These are phyloP conservation scores for Diospyros kaki DNA, from an alignment of 148 eudicot genomes.

Conservation along the genomic window DNA sequence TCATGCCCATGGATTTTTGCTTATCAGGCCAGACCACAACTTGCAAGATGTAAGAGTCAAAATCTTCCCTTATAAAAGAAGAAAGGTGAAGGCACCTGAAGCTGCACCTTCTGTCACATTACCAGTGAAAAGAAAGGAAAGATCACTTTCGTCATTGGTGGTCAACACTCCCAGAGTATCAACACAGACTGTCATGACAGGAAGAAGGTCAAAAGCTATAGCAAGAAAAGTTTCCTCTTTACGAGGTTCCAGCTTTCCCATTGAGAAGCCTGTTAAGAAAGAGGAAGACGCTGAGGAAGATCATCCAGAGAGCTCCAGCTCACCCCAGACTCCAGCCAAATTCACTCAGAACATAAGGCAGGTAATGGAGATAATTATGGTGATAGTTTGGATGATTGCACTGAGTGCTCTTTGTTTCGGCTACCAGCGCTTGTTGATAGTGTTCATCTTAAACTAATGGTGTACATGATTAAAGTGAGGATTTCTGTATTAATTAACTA, in stretches of 20 bases:
- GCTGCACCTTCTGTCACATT: slow-evolving; percentile 40
- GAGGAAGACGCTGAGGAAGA: slow-evolving; percentile 69
- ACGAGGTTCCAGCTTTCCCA: slow-evolving; percentile 53
- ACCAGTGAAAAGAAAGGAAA: slow-evolving; percentile 87
- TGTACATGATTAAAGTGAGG: background rate
- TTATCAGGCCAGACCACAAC: slow-evolving; percentile 85
- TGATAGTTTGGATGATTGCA: background rate
- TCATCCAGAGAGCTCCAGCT: slow-evolving; percentile 57
- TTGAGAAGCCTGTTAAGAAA: slow-evolving; percentile 52
- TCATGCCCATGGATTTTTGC: background rate
- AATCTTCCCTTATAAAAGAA: slow-evolving; percentile 71
- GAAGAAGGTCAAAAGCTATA: slow-evolving; percentile 69
- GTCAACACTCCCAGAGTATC: slow-evolving; percentile 77
- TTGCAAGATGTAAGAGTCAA: slow-evolving; percentile 87
- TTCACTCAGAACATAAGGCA: slow-evolving; percentile 58
- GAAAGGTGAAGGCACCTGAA: slow-evolving; percentile 68
- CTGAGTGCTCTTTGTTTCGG: background rate
- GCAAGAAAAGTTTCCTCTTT: slow-evolving; percentile 54
- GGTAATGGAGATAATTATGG: slow-evolving; percentile 37
- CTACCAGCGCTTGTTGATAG: background rate
- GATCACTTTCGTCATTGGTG: slow-evolving; percentile 86
- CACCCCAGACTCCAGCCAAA: slow-evolving; percentile 66
- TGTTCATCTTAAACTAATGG: background rate
- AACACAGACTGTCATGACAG: slow-evolving; percentile 63
- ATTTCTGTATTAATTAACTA: background rate